These are phyloP conservation scores for Saccharomyces mikatae DNA, from an alignment of 805 yeast genomes.

Conservation along the genomic window DNA sequence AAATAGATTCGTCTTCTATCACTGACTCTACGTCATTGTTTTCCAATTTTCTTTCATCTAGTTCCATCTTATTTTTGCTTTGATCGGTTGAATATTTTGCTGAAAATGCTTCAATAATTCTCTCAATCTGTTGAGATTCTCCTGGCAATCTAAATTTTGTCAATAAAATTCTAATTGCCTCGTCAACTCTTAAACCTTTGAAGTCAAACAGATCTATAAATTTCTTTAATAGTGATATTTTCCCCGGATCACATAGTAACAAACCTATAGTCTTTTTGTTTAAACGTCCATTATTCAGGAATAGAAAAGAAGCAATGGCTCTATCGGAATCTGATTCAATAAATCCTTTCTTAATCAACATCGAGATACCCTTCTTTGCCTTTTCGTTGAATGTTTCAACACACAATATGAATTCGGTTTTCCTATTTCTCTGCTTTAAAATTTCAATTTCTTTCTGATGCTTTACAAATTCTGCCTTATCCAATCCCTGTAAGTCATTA, in stretches of 20 bases:
- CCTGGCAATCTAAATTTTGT: conserved; percentile 88
- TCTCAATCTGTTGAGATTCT: conserved; percentile 90
- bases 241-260: conserved; percentile 65
- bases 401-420: conserved; percentile 67
- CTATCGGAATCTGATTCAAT: conserved; percentile 42
- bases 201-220: conserved; percentile 71
- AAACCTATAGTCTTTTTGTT: conserved; percentile 85
- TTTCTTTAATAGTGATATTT: conserved; percentile 46
- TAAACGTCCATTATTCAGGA: conserved; percentile 65
- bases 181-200: conserved; percentile 73
- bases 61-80: conserved; percentile 24
- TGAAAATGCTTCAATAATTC: conserved; percentile 82
- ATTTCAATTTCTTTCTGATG: conserved; percentile 10
- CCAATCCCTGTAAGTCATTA: conserved; percentile 31
- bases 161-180: conserved; percentile 73
- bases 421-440: conserved; percentile 34
- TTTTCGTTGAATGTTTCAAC: conserved; percentile 66
- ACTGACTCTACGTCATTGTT: conserved; percentile 9
- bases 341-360: conserved; percentile 55
- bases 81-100: conserved; percentile 69
- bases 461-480: conserved; percentile 18
- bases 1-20: conserved; percentile 24
- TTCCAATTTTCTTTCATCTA: conserved; percentile 11
- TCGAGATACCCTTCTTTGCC: conserved; percentile 63
- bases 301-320: conserved; percentile 67